These are phyloP conservation scores for Scytalidium lignicola DNA, from an alignment of 2,329 filamentous ascomycete genomes.

Conservation along the genomic window DNA sequence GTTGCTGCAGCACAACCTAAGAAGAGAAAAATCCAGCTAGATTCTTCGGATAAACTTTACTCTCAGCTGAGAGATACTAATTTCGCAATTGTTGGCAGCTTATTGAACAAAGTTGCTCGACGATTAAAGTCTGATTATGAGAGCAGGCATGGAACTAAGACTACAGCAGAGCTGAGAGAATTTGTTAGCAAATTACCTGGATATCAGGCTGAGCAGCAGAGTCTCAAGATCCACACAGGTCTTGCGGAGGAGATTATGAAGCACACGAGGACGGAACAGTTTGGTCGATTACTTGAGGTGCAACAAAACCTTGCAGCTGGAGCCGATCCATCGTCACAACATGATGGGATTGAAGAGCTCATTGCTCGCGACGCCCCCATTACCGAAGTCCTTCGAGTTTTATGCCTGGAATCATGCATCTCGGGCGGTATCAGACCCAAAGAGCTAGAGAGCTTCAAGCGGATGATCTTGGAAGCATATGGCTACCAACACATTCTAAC, in stretches of 20 bases:
- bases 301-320: slow-evolving; percentile 94
- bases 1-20: slow-evolving; percentile 54
- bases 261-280: slow-evolving; percentile 81
- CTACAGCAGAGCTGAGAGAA: slow-evolving; percentile 84
- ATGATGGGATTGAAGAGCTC: slow-evolving; percentile 90
- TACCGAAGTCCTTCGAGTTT: slow-evolving; percentile 72
- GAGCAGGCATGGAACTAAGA: slow-evolving; percentile 77
- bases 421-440: slow-evolving; percentile 82
- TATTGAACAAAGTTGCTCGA: slow-evolving; percentile 86
- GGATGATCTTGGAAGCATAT: slow-evolving; percentile 84
- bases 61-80: slow-evolving; percentile 85
- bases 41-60: slow-evolving; percentile 85
- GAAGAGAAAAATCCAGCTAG: slow-evolving; percentile 84
- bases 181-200: slow-evolving; percentile 92
- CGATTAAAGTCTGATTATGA: slow-evolving; percentile 85
- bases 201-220: slow-evolving; percentile 90
- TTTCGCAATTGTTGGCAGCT: slow-evolving; percentile 85
- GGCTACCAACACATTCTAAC: slow-evolving; percentile 94
- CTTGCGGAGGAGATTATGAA: slow-evolving; percentile 95
- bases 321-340: slow-evolving; percentile 80
- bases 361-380: slow-evolving; percentile 82
- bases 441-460: slow-evolving; percentile 85
- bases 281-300: slow-evolving; percentile 82
- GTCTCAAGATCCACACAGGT: slow-evolving; percentile 84
- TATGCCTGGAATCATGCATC: slow-evolving; percentile 89